phyloP scores from a whole-genome alignment of 352 stramenopile species.

The Globisporangium canariense region DNA sequence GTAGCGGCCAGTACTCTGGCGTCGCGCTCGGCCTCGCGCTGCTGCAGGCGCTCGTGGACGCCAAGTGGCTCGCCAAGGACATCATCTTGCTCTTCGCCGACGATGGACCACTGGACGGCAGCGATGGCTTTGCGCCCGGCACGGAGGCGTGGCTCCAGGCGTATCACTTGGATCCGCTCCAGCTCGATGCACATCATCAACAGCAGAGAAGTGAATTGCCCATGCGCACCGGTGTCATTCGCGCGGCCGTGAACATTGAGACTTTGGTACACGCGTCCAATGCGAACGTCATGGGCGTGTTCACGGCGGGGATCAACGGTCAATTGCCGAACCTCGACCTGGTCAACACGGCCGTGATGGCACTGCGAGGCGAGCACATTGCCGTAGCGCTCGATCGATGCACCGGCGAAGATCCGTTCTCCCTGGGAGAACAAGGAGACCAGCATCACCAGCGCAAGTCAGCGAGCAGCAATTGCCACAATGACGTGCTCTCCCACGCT shows the following conservation, averaged over 20 bases:
- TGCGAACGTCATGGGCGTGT: slow-evolving; percentile 46
- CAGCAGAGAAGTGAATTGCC: slow-evolving; percentile 22
- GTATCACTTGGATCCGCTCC: slow-evolving; percentile 62
- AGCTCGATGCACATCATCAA: slow-evolving; percentile 10
- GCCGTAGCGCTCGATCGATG: slow-evolving; percentile 48
- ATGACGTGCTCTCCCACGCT: slow-evolving; percentile 14
- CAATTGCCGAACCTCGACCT: slow-evolving; percentile 87
- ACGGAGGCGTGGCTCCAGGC: slow-evolving; percentile 70
- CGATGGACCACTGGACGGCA: slow-evolving; percentile 57
- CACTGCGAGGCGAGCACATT: slow-evolving; percentile 44
- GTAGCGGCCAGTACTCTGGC: slow-evolving; percentile 45
- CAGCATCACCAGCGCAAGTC: neutral
- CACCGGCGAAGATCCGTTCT: slow-evolving; percentile 16
- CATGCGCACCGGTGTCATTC: slow-evolving; percentile 77
- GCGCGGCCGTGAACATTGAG: slow-evolving; percentile 74
- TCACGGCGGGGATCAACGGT: slow-evolving; percentile 72
- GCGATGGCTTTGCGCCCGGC: slow-evolving; percentile 52
- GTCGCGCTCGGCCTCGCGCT: slow-evolving; percentile 56
- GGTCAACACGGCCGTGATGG: slow-evolving; percentile 70
- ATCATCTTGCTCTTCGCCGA: slow-evolving; percentile 77
- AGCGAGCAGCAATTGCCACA: neutral
- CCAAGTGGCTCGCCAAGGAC: slow-evolving; percentile 81
- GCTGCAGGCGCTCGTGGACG: slow-evolving; percentile 51
- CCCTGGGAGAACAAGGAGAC: neutral
- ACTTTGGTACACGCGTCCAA: slow-evolving; percentile 27